phyloP scores from a whole-genome alignment of 495 filamentous ascomycete genomes.

The Aspergillus cavernicola region DNA sequence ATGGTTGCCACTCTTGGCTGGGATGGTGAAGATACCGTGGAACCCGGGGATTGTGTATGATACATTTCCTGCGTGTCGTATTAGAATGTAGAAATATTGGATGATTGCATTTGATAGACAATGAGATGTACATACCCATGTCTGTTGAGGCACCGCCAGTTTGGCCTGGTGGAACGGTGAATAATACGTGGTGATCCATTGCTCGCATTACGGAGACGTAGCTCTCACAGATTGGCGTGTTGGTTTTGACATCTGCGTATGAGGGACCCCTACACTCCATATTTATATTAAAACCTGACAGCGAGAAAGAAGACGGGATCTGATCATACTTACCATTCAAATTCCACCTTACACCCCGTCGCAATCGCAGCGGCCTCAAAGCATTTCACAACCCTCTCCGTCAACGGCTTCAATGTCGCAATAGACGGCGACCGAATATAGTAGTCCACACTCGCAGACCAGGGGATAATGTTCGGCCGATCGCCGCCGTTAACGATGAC shows the following conservation, averaged over 20 bases:
- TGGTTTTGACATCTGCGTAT: conserved; percentile 52
- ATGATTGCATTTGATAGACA: neutral
- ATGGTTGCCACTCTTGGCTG: conserved; percentile 48
- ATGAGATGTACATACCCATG: conserved; percentile 31
- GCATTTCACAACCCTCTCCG: conserved; percentile 48
- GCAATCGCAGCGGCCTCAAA: conserved; percentile 55
- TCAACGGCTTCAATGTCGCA: conserved; percentile 40
- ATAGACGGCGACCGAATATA: conserved; percentile 45
- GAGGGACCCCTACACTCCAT: conserved; percentile 31
- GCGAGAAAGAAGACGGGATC: neutral
- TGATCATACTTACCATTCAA: conserved; percentile 35
- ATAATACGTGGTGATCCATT: conserved; percentile 39
- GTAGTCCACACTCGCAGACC: conserved; percentile 50
- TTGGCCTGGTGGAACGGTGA: conserved; percentile 29
- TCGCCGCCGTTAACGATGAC: conserved; percentile 45
- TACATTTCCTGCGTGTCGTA: conserved; percentile 47
- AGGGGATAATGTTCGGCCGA: conserved; percentile 52
- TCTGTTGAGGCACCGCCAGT: conserved; percentile 34
- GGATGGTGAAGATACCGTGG: conserved; percentile 54
- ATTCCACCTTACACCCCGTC: conserved; percentile 50
- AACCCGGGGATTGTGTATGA: conserved; percentile 55
- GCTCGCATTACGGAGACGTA: conserved; percentile 49
- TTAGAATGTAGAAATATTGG: neutral
- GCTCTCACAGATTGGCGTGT: conserved; percentile 43
- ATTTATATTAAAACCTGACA: neutral